Evolutionary conservation across 2,329 filamentous ascomycete genomes (phyloP), one percentile per base, ranked within the genome.

Genomic region (Fusarium circinatum): DNA sequence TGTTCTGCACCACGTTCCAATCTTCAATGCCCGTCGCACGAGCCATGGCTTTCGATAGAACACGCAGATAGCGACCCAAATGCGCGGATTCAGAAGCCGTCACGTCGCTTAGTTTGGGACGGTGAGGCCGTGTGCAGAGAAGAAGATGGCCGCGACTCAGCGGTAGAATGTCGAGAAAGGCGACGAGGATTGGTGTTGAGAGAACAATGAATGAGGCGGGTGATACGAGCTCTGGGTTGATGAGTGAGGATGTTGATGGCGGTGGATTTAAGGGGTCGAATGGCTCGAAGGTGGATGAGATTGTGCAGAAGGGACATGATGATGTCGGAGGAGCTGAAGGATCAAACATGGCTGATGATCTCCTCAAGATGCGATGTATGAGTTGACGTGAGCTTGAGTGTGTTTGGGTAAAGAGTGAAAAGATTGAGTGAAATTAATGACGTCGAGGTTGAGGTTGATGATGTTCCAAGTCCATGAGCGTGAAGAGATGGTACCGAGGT

Each of bases 1-100:
- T 98, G 81, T 98, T 98, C 85, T 98, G 96, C 62, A 98, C 94
- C 36, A 98, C 91, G 82, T 99, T 99, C 93, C 96, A 98, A 83
- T 98, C 95, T 57, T 86, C 87, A 4, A 94, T 89, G 15, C 91
- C 92, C 6, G 92, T 93, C 2, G 91, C 90, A 58, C 86, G 86
- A 38, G 90, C 88, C 42, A 98, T 86, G 0, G 93, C 93, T 26
- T 89, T 85, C 24, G 93, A 93, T 6, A 98, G 85, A 8, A 96
- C 82, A 39, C 94, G 91, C 34, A 97, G 88, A 85, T 87, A 89
- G 68, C 82, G 80, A 77, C 93, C 90, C 62, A 97, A 87, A 78
- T 92, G 91, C 62, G 87, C 86, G 30, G 91, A 89, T 80, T 95
- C 93, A 52, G 81, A 80, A 2, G 88, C 83, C 1, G 85, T 86